Evolutionary conservation across 805 yeast genomes (phyloP).

Genomic region (Blastobotrys robertii): DNA sequence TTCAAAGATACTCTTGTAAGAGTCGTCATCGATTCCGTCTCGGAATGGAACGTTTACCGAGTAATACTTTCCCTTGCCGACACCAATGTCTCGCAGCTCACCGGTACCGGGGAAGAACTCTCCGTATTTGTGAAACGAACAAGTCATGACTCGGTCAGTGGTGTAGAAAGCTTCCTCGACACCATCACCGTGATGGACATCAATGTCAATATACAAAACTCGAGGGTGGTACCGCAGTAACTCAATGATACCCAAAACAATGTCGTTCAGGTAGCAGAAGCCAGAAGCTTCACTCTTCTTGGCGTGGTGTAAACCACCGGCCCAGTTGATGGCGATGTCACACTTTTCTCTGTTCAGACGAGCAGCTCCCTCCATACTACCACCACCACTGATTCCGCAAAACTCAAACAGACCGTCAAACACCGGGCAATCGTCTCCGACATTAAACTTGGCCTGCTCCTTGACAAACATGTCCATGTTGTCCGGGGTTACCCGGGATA

Average conservation of each 20-base stretch:
- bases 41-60: constrained; percentile 86
- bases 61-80: constrained; percentile 81
- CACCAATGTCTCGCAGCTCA: constrained; percentile 77
- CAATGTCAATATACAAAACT: constrained; percentile 88
- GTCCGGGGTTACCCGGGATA: constrained; percentile 86
- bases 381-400: constrained; percentile 83
- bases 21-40: constrained; percentile 92
- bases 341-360: constrained; percentile 77
- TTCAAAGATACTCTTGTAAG: constrained; percentile 67
- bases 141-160: constrained; percentile 93
- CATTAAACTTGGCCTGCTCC: constrained; percentile 86
- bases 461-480: constrained; percentile 77
- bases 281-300: constrained; percentile 92
- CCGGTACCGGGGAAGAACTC: constrained; percentile 98
- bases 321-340: constrained; percentile 92
- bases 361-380: constrained; percentile 78
- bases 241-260: constrained; percentile 79
- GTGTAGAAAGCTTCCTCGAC: constrained; percentile 95
- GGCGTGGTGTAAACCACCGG: constrained; percentile 96
- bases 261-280: constrained; percentile 91
- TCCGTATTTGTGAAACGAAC: constrained; percentile 91
- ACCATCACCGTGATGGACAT: constrained; percentile 96
- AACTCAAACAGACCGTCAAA: constrained; percentile 93
- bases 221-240: constrained; percentile 82
- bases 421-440: constrained; percentile 94